Evolutionary conservation across 768 basidiomycete genomes (phyloP).

Genomic region (Tephrocybe sp.): DNA sequence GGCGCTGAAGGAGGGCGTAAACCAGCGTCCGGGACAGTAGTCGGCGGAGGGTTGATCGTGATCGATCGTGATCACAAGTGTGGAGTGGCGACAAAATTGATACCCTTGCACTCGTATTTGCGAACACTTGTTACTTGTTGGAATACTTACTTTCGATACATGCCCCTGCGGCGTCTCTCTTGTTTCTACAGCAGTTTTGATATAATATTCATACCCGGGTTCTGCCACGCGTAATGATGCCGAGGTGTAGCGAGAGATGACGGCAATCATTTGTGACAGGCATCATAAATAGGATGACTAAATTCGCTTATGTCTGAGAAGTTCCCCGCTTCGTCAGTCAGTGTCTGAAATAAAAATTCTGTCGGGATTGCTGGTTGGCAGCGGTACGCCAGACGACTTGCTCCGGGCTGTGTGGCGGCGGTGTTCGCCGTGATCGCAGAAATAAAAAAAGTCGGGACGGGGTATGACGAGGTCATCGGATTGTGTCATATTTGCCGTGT

Average conservation of each 20-base stretch:
- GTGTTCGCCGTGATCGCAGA: not conserved
- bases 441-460: not conserved
- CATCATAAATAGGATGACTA: no score
- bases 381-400: not conserved
- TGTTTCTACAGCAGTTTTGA: slow-evolving; percentile 19
- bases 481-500: slow-evolving; percentile 18
- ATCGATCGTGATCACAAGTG: slow-evolving; percentile 2
- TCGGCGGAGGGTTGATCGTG: slow-evolving; percentile 17
- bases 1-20: slow-evolving; percentile 94
- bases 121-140: slow-evolving; percentile 19
- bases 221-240: not conserved
- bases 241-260: not conserved
- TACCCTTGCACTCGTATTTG: slow-evolving; percentile 20
- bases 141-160: slow-evolving; percentile 23
- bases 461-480: slow-evolving; percentile 13
- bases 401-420: not conserved
- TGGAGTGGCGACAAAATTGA: slow-evolving; percentile 18
- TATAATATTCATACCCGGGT: slow-evolving; percentile 24
- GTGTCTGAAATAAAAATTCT: not conserved
- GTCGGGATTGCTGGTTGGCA: not conserved
- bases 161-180: slow-evolving; percentile 18
- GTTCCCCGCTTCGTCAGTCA: not conserved
- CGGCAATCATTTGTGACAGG: slow-evolving; percentile 1
- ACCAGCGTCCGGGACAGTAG: slow-evolving; percentile 55
- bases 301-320: not conserved